A percentile compares a stretch with the other conserved stretches of the same genome.
phyloP scores from a whole-genome alignment of 2,329 filamentous ascomycete genomes.

The Apiospora sp. region DNA sequence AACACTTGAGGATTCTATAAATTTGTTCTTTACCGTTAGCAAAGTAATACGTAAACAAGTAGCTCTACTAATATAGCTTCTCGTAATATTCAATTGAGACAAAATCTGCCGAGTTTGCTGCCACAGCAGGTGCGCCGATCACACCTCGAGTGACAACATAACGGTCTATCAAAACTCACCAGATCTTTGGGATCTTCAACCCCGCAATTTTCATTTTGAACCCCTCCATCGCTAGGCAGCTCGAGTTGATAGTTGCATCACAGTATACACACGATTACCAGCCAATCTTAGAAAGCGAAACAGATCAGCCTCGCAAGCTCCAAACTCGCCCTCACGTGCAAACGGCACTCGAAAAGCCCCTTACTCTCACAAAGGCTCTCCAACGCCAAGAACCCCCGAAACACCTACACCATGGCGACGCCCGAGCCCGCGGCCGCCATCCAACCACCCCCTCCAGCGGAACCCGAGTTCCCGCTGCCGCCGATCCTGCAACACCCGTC shows the following conservation, averaged over 20 bases:
- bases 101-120: background rate
- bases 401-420: slow-evolving; percentile 29
- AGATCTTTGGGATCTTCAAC: slow-evolving; percentile 17
- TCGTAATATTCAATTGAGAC: too few relatives aligned
- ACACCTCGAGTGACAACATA: background rate
- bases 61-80: too few relatives aligned
- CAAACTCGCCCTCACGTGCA: background rate
- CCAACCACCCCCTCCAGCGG: slow-evolving; percentile 27
- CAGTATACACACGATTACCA: background rate
- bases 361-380: background rate
- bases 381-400: background rate
- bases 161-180: background rate
- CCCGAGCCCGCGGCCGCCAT: slow-evolving; percentile 26
- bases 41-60: too few relatives aligned
- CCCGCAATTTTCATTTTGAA: slow-evolving; percentile 21
- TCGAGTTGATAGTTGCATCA: background rate
- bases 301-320: background rate
- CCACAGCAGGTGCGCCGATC: background rate
- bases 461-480: slow-evolving; percentile 61
- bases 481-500: slow-evolving; percentile 69
- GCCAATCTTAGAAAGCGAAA: background rate
- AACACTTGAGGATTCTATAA: background rate
- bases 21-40: too few relatives aligned
- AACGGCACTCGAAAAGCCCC: background rate
- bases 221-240: slow-evolving; percentile 3